Percentiles rank a stretch among this genome's conserved stretches.
Conservation (phyloP, 306 rosid genomes). For the barrel medic (Medicago truncatula) region DNA sequence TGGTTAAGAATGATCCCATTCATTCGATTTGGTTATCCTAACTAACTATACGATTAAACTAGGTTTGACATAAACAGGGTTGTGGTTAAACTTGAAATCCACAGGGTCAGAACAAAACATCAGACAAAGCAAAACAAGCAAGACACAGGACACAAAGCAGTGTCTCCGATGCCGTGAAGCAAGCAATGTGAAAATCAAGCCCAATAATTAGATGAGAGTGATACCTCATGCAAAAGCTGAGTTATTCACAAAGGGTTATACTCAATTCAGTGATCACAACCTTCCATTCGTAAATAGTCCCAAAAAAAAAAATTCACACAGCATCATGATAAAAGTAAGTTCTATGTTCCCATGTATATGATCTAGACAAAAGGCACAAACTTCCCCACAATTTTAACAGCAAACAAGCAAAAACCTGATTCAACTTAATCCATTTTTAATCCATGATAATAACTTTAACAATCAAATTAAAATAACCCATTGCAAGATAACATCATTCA, state of each 20-base stretch:
- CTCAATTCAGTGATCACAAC: conserved; percentile 9
- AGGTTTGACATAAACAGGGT: conserved; percentile 42
- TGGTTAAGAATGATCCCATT: conserved; percentile 65
- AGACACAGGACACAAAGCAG: conserved; percentile 36
- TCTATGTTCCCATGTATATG: background rate
- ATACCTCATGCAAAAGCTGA: background rate
- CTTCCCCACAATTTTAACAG: conserved; percentile 40
- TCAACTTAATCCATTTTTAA: conserved; percentile 16
- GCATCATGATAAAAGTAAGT: conserved; percentile 20
- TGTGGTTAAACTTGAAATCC: conserved; percentile 45
- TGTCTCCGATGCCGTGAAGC: conserved; percentile 33
- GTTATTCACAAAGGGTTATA: background rate
- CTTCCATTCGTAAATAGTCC: conserved; percentile 1
- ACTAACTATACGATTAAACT: conserved; percentile 48
- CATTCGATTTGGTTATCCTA: conserved; percentile 54
- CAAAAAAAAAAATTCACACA: conserved; percentile 17
- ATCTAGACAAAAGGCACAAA: conserved; percentile 8
- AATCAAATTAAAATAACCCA: conserved; percentile 29
- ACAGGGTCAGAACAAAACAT: conserved; percentile 19
- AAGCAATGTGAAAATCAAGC: conserved; percentile 45
- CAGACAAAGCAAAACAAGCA: conserved; percentile 10
- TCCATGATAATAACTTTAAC: conserved; percentile 3
- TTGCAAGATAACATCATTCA: conserved; percentile 22
- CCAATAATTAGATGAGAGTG: background rate
- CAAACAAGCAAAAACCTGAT: conserved; percentile 41